These are phyloP conservation scores for Leucosporidium yakuticum DNA, from an alignment of 768 basidiomycete species.

Conservation along the genomic window DNA sequence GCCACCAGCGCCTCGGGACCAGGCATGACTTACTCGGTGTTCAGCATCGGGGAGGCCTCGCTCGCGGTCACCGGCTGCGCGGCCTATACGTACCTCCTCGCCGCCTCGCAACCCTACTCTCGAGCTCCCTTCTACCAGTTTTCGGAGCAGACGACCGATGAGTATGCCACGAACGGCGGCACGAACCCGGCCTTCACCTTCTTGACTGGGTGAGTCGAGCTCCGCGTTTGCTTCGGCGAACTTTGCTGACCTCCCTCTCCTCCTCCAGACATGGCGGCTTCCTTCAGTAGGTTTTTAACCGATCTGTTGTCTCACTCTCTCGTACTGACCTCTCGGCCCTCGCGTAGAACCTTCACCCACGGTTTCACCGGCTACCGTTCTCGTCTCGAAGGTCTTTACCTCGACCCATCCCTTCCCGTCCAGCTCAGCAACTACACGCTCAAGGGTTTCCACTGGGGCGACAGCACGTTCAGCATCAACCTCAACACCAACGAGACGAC, in stretches of 20 bases:
- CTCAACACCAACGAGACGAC: slow-evolving; percentile 17
- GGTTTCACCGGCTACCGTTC: slow-evolving; percentile 34
- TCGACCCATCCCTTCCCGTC: slow-evolving; percentile 29
- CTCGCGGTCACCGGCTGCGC: slow-evolving; percentile 26
- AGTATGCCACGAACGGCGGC: slow-evolving; percentile 13
- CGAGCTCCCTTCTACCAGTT: slow-evolving; percentile 30
- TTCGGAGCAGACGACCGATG: slow-evolving; percentile 27
- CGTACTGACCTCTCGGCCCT: not conserved
- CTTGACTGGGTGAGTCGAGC: slow-evolving; percentile 24
- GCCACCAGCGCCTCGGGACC: slow-evolving; percentile 14
- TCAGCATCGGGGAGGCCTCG: slow-evolving; percentile 13
- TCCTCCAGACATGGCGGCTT: slow-evolving; percentile 22
- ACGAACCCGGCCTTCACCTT: slow-evolving; percentile 28
- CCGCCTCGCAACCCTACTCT: slow-evolving; percentile 14
- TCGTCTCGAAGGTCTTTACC: slow-evolving; percentile 15
- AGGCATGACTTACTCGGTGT: slow-evolving; percentile 25
- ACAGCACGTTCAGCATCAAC: slow-evolving; percentile 11
- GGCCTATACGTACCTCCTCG: slow-evolving; percentile 21
- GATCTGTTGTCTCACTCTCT: not conserved
- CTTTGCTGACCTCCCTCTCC: not conserved
- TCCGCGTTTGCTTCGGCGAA: slow-evolving; percentile 2
- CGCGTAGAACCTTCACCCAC: slow-evolving; percentile 23
- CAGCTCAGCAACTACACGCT: slow-evolving; percentile 31
- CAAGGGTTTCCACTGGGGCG: slow-evolving; percentile 26
- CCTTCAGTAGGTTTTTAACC: slow-evolving; percentile 10